Evolutionary conservation across 768 basidiomycete genomes (phyloP).

Genomic region (Rubroboletus pulcherrimus): DNA sequence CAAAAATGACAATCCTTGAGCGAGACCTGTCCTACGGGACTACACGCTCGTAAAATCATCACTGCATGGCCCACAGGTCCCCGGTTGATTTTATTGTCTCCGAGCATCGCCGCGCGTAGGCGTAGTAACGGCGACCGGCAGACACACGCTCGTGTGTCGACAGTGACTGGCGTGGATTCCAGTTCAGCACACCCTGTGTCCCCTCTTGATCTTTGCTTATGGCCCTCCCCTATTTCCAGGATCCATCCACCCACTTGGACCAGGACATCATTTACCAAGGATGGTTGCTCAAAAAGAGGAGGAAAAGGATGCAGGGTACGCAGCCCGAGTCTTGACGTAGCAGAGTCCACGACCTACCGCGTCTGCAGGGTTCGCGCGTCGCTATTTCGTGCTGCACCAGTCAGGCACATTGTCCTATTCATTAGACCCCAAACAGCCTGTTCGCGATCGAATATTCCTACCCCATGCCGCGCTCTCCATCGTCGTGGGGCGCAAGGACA

Average conservation of each 20-base stretch:
- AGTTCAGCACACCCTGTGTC: neutral
- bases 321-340: neutral
- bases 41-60: neutral
- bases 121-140: neutral
- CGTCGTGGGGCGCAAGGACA: slow-evolving; percentile 67
- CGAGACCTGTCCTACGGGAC: slow-evolving; percentile 2
- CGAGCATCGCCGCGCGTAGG: slow-evolving; percentile 5
- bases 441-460: slow-evolving; percentile 65
- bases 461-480: slow-evolving; percentile 77
- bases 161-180: neutral
- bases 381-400: slow-evolving; percentile 69
- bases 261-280: slow-evolving; percentile 52
- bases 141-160: slow-evolving; percentile 1
- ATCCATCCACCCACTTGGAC: slow-evolving; percentile 2
- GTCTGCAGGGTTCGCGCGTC: slow-evolving; percentile 71
- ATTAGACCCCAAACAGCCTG: slow-evolving; percentile 64
- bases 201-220: slow-evolving; percentile 1
- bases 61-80: neutral
- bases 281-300: slow-evolving; percentile 83
- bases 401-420: slow-evolving; percentile 74
- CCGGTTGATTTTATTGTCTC: slow-evolving; percentile 5
- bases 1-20: slow-evolving; percentile 1
- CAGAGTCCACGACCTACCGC: neutral
- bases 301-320: slow-evolving; percentile 85
- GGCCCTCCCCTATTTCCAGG: slow-evolving; percentile 12